Percentiles rank a stretch among this genome's conserved stretches.
These are phyloP conservation scores for Durusdinium trenchii DNA, from an alignment of 73 alveolate genomes.

Conservation along the genomic window DNA sequence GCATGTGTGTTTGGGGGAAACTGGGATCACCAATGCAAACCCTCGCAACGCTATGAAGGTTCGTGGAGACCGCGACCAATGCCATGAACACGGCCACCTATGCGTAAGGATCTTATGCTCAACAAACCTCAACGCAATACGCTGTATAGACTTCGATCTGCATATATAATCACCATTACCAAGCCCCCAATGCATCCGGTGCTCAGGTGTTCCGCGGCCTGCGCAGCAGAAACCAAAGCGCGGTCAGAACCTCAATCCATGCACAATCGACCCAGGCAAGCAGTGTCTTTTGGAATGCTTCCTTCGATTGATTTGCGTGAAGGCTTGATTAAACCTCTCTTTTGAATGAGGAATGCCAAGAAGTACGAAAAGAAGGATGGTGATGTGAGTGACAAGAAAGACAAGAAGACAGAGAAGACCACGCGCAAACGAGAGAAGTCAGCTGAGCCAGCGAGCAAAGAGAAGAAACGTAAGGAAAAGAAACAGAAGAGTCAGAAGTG, in stretches of 20 bases:
- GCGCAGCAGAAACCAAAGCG: conserved; percentile 13
- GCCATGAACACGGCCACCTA: conserved; percentile 19
- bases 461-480: neutral
- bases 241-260: conserved; percentile 1
- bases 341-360: conserved; percentile 14
- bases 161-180: no score
- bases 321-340: no score
- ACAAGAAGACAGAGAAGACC: no score
- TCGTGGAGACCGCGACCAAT: neutral
- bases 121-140: neutral
- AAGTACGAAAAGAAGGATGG: conserved; percentile 17
- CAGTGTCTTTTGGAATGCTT: neutral
- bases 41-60: neutral
- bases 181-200: neutral
- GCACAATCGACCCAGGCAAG: neutral
- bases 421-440: neutral
- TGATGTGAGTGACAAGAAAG: neutral
- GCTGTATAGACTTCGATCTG: no score
- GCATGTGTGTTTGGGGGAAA: neutral
- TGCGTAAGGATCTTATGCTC: neutral
- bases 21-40: neutral
- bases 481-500: neutral
- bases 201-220: conserved; percentile 35
- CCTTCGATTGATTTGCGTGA: neutral
- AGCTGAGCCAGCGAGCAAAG: neutral